Percentiles rank a stretch among this genome's conserved stretches.
Evolutionary conservation across 345 rosid species (phyloP).

Genomic region (Corymbia maculata): DNA sequence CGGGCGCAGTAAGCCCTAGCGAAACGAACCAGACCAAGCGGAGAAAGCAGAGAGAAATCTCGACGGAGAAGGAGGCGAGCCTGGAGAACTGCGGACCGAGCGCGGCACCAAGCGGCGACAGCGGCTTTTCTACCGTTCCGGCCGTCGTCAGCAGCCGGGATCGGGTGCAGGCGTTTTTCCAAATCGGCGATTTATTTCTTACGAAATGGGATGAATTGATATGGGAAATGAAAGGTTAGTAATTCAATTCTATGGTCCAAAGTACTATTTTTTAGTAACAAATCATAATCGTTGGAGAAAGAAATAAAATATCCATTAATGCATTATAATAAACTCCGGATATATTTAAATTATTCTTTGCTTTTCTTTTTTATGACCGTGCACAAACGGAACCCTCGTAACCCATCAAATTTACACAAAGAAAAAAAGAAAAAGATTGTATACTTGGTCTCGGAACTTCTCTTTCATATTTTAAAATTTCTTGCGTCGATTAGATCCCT

Average conservation of each 20-base stretch:
- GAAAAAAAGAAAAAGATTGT: background rate
- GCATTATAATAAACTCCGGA: background rate
- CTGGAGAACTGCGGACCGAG: background rate
- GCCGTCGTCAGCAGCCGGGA: background rate
- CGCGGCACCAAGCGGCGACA: background rate
- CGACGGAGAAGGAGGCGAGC: background rate
- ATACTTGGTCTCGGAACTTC: background rate
- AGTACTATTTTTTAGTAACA: background rate
- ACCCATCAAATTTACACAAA: background rate
- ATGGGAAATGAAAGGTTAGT: background rate
- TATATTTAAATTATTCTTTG: background rate
- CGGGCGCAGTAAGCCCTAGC: background rate
- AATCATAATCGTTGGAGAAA: background rate
- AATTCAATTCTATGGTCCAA: background rate
- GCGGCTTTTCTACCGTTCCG: background rate
- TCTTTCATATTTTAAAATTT: too few relatives aligned
- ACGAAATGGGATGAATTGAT: background rate
- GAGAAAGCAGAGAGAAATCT: background rate
- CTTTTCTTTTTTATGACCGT: rapidly evolving
- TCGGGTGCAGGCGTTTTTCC: background rate
- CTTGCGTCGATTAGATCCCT: background rate
- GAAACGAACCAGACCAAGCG: background rate
- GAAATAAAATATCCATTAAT: background rate
- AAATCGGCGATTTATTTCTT: background rate
- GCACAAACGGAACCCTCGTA: background rate